Evolutionary conservation across 1,284 basidiomycete species (phyloP), one percentile per base, ranked within the genome.

Genomic region (Ustilago curta): DNA sequence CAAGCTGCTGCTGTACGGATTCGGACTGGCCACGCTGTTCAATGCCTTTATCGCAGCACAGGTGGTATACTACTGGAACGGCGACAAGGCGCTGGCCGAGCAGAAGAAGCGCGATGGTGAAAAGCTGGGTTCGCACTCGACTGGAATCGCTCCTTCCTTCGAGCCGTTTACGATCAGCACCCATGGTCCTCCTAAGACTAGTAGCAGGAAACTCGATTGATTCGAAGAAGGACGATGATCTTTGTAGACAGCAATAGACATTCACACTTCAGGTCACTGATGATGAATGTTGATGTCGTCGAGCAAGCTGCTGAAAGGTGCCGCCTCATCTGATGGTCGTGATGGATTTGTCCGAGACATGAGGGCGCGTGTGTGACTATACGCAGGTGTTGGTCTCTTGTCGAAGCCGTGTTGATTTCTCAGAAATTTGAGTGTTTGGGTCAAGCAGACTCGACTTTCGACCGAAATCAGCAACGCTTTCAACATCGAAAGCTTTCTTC

Each of bases 11-110:
- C 78, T 83, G 48, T 83, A 73, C 58, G 83, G 83, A 5, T 84
- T 84, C 59, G 79, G 77, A 14, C 70, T 84, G 18, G 83, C 83
- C 0, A 81, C 81, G 32, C 60, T 83, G n/a, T 84, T 84, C 59
- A 84, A 84, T 48, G 76, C 81, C 3, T 67, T 75, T n/a, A 83
- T 83, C 29, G 79, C 80, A 6, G 79, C 69, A 8, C 81, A 84
- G 63, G 80, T 83, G 32, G 42, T 78, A 9, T 64, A 77, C 59
- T 83, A 84, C 65, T 84, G 83, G 83, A 80, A 83, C 52, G 66
- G 61, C 1, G 70, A 74, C 66, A 74, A 65, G 62, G 66, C 54
- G 3, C 39, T 68, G 45, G 61, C 57, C 8, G 65, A 63, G 40
- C 65, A 68, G 47, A 73, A 73, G 54, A 68, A 68, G 47, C 43